These are phyloP conservation scores for Cladosporium sp. DNA, from an alignment of 2,329 filamentous ascomycete genomes.

Conservation along the genomic window DNA sequence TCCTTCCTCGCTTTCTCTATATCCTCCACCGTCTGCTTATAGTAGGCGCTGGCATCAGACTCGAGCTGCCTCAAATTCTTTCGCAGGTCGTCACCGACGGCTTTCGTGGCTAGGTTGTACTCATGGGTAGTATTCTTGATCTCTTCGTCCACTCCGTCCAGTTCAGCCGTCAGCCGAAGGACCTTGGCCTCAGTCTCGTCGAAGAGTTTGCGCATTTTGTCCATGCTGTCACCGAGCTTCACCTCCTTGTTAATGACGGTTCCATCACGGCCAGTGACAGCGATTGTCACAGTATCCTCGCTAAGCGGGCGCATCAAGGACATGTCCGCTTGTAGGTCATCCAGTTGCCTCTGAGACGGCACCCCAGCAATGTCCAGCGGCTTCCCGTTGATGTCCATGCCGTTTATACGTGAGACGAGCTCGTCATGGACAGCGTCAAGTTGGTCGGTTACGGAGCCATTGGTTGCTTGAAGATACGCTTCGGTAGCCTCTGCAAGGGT, in stretches of 20 bases:
- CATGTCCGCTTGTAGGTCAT: slow-evolving; percentile 13
- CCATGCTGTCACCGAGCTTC: slow-evolving; percentile 19
- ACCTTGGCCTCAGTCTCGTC: slow-evolving; percentile 14
- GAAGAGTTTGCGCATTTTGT: slow-evolving; percentile 13
- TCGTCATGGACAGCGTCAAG: slow-evolving; percentile 13
- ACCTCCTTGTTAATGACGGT: not conserved
- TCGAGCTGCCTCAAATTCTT: slow-evolving; percentile 15
- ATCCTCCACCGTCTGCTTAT: slow-evolving; percentile 16
- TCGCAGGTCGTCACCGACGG: slow-evolving; percentile 11
- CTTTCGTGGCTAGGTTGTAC: slow-evolving; percentile 9
- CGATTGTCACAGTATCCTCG: slow-evolving; percentile 16
- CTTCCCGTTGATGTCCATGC: slow-evolving; percentile 16
- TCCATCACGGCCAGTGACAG: slow-evolving; percentile 11
- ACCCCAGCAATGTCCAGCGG: slow-evolving; percentile 13
- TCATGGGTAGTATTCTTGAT: slow-evolving; percentile 16
- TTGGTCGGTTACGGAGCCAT: not conserved
- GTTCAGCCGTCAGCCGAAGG: slow-evolving; percentile 13
- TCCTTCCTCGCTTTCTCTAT: slow-evolving; percentile 17
- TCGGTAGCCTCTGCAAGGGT: slow-evolving; percentile 13
- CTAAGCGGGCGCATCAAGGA: slow-evolving; percentile 16
- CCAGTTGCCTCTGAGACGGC: slow-evolving; percentile 16
- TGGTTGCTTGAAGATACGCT: slow-evolving; percentile 12
- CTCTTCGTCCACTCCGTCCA: slow-evolving; percentile 15
- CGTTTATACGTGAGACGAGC: slow-evolving; percentile 17
- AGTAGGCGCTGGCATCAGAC: slow-evolving; percentile 14